phyloP scores from a whole-genome alignment of 176 grass and related monocot genomes.

The Stipa capillata region DNA sequence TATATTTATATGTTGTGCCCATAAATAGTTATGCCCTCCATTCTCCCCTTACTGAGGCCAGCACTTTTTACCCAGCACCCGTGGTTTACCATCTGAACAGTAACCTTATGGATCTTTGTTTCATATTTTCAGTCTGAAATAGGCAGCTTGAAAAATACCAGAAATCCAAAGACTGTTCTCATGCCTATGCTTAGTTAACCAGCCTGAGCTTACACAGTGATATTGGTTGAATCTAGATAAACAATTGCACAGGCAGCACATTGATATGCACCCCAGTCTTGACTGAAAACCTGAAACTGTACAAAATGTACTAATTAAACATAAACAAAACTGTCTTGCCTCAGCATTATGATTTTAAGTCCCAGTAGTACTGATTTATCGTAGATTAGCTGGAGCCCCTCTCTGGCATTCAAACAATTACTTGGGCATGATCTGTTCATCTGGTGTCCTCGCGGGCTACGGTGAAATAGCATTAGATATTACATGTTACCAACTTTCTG shows the following conservation, averaged over 20 bases:
- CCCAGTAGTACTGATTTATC: not conserved
- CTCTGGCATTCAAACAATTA: not conserved
- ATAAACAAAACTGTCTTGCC: not conserved
- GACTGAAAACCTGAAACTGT: not conserved
- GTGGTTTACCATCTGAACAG: slow-evolving; percentile 5
- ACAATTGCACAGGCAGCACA: not conserved
- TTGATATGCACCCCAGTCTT: not conserved
- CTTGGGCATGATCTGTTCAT: not conserved
- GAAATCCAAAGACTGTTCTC: not conserved
- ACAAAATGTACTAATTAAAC: not conserved
- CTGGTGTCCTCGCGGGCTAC: not conserved
- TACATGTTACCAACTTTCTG: not conserved
- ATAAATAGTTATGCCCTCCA: not conserved
- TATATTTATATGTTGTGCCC: slow-evolving; percentile 5
- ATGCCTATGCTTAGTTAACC: not conserved
- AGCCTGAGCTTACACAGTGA: not conserved
- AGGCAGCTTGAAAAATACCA: not conserved
- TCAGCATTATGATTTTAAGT: not conserved
- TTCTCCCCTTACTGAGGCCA: not conserved
- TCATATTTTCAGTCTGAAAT: not conserved
- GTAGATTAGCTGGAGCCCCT: not conserved
- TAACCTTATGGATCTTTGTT: not conserved
- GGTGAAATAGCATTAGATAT: slow-evolving; percentile 5
- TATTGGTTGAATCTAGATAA: slow-evolving; percentile 3
- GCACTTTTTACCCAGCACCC: not conserved